These are phyloP conservation scores for Chrysosporium keratinophilum DNA, from an alignment of 2,329 filamentous ascomycete genomes.

Conservation along the genomic window DNA sequence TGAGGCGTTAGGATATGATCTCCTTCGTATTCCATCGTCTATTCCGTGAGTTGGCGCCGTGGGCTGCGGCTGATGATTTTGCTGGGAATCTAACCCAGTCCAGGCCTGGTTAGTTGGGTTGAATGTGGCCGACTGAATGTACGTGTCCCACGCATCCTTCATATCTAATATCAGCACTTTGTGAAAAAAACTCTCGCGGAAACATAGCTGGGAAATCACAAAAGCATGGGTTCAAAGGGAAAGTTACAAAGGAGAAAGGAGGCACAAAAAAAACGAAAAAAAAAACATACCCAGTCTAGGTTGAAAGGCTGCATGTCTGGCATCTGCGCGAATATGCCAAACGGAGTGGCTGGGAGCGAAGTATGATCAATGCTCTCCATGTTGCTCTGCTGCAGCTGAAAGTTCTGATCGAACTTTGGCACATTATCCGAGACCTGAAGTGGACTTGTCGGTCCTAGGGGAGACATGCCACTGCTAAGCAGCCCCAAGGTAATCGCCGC, in stretches of 20 bases:
- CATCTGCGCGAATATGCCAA: constrained; percentile 47
- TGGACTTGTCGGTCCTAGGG: constrained; percentile 29
- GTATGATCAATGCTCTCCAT: constrained; percentile 24
- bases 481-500: constrained; percentile 63
- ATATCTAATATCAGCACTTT: background rate
- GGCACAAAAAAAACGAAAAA: background rate
- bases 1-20: too few species aligned
- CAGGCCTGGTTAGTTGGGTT: constrained; percentile 34
- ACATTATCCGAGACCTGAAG: constrained; percentile 24
- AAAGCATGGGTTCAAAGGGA: background rate
- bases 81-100: constrained; percentile 28
- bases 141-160: constrained; percentile 59
- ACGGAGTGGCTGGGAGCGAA: constrained; percentile 40
- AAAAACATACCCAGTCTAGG: constrained; percentile 51
- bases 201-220: background rate
- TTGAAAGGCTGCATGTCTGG: constrained; percentile 46
- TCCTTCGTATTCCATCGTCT: background rate
- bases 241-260: background rate
- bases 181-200: background rate
- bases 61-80: constrained; percentile 3
- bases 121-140: constrained; percentile 50
- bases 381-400: constrained; percentile 21
- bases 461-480: constrained; percentile 53
- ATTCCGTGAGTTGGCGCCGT: background rate
- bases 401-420: constrained; percentile 20